phyloP scores from a whole-genome alignment of 116 monocot species.

The Phalaenopsis hybrid region DNA sequence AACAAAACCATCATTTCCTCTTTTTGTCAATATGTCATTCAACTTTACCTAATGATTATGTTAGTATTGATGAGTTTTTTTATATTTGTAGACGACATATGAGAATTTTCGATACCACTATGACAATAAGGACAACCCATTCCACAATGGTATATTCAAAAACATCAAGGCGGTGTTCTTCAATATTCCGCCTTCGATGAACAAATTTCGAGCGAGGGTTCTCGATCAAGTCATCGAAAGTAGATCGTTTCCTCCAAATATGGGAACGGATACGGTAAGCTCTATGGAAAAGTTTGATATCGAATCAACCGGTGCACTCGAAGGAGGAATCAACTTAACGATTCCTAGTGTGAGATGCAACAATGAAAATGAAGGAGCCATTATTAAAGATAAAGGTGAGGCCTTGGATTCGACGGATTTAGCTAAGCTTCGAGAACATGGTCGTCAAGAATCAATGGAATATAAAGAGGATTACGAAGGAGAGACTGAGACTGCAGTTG shows the following conservation, averaged over 20 bases:
- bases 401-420: neutral
- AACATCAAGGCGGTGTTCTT: conserved; percentile 61
- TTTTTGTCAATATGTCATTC: neutral
- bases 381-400: neutral
- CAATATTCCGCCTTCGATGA: conserved; percentile 60
- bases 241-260: conserved; percentile 21
- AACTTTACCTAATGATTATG: neutral
- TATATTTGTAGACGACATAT: conserved; percentile 63
- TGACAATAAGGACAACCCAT: conserved; percentile 84
- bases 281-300: conserved; percentile 43
- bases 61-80: neutral
- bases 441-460: neutral
- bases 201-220: conserved; percentile 60
- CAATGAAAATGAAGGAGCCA: conserved; percentile 17
- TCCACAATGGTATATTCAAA: conserved; percentile 45
- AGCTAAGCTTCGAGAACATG: neutral
- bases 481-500: neutral
- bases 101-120: conserved; percentile 84
- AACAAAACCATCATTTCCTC: neutral
- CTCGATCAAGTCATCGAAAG: conserved; percentile 30
- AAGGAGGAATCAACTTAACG: conserved; percentile 1
- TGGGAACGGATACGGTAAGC: conserved; percentile 15
- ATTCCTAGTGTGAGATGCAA: conserved; percentile 25
- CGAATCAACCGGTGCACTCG: conserved; percentile 25
- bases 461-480: neutral